Base-by-base conservation (phyloP, 2,329 filamentous ascomycete species). In the Pestalotiopsis sp. region DNA sequence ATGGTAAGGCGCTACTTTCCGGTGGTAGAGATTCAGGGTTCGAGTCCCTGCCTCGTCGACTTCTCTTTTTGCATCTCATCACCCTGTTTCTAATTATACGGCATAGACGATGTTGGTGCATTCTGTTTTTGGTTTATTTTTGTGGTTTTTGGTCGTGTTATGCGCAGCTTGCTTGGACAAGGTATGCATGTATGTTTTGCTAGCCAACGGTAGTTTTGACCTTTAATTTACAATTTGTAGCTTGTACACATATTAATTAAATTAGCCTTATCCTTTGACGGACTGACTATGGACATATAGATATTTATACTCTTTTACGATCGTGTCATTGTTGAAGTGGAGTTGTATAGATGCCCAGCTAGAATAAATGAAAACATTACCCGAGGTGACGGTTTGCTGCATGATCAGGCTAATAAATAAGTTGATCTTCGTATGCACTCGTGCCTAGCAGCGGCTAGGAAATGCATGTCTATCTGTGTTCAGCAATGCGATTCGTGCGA, bases 1-100 rank as follows among this genome's bases (percentile, higher is more conserved):
- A 59, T 59, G 57, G 57, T 59, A 59, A 59, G 57, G 57, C 57
- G 57, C 27, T 36, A 59, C 57, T 59, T 59, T 59, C 57, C 57
- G 57, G 57, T 59, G 57, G 45, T 52, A 52, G 45, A 52, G 45
- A 52, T 23, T 52, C 45, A 52, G 45, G 45, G 45, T 52, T 52
- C 45, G 45, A 52, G 45, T 52, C 45, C 45, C 45, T 52, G 45
- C 45, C 45, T 52, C 45, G 45, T 52, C 45, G 45, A 52, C 45
- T 52, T 52, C 1, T 23, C 3, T 17, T 20, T 11, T 3, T n/a
- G 45, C 45, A 9, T 52, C 5, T 52, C 7, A n/a, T 6, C 13
- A 6, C 41, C 23, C 20, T 23, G 9, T 52, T 6, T 1, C 7
- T 9, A 2, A 9, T 9, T 4, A n/a, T 52, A 52, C 2, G 17